Conservation (phyloP, 306 rosid species). For the Trifolium fragiferum region DNA sequence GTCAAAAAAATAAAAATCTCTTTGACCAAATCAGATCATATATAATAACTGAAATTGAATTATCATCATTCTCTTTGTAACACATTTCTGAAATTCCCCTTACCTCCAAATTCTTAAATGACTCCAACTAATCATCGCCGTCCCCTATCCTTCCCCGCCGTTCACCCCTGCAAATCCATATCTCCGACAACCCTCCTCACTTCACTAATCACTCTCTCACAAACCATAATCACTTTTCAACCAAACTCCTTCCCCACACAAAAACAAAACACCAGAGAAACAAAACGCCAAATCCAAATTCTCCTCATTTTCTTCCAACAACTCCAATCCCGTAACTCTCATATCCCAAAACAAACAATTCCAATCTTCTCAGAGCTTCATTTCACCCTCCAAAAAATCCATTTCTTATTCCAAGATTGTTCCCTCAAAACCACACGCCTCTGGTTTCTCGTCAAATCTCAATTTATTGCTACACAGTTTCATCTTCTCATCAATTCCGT, state of each 20-base stretch:
- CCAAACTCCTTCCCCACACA: constrained; percentile 49
- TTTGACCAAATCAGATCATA: background rate
- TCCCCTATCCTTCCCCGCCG: constrained; percentile 59
- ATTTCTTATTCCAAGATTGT: constrained; percentile 68
- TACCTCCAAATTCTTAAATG: constrained; percentile 42
- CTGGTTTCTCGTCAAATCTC: constrained; percentile 57
- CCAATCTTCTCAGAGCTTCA: constrained; percentile 65
- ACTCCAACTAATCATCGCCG: constrained; percentile 45
- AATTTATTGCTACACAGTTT: constrained; percentile 54
- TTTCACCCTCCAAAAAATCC: constrained; percentile 57
- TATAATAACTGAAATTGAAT: background rate
- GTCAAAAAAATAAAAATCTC: no score
- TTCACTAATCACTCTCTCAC: constrained; percentile 53
- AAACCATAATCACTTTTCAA: constrained; percentile 46
- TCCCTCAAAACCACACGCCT: constrained; percentile 49
- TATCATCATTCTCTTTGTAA: background rate
- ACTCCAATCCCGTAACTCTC: background rate
- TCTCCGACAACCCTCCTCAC: constrained; percentile 52
- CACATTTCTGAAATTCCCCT: background rate
- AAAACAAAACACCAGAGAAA: constrained; percentile 53
- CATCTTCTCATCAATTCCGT: constrained; percentile 39
- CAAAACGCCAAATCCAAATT: constrained; percentile 51
- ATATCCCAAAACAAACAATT: constrained; percentile 30
- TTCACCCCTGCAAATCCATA: constrained; percentile 55
- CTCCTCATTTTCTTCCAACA: constrained; percentile 66